Base-by-base conservation (phyloP, 129 eudicot genomes). In the Escallonia rubra region DNA sequence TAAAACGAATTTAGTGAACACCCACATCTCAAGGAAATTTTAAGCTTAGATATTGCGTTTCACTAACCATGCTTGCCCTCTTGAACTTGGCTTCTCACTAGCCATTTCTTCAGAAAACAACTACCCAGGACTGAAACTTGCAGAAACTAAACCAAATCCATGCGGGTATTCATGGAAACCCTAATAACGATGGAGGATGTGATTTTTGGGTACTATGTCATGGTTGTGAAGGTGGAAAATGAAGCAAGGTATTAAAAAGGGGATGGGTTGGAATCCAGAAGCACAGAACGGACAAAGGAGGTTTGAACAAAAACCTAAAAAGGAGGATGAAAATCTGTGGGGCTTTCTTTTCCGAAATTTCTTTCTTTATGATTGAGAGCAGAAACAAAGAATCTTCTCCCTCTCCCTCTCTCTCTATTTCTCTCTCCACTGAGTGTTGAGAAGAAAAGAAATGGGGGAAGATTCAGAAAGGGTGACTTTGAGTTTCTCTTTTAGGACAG, bases 61-160 rank as follows among this genome's bases (percentile, higher is more conserved):
- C 15, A 54, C 6, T 12, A 54, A 89, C 93, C 98, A 91, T 65
- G 96, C 97, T 80, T 91, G 96, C 12, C 94, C 96, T 83, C 81
- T 87, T 70, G 97, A 81, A 54, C 68, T 76, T 50, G 87, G 78
- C 71, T 80, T 79, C 11, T 83, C 91, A 34, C 76, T 40, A 41
- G 90, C 88, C 92, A 87, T 78, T 68, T 59, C 45, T 41, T 49
- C 3, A 52, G 49, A 69, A 75, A 41, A 40, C 38, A 2, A 6
- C 41, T 39, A 59, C 15, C 61, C 43, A 1, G 8, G 15, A 59
- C 38, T 34, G 34, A 23, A 23, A 23, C 34, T 23, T 7, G n/a
- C 47, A 43, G 12, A 49, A 68, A 6, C 4, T 42, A 7, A 47
- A 62, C 47, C 44, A 50, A 4, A 11, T 9, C 10, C 13, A 50